These are phyloP conservation scores for Pseudohalonectria lignicola DNA, from an alignment of 2,329 filamentous ascomycete genomes.

Conservation along the genomic window DNA sequence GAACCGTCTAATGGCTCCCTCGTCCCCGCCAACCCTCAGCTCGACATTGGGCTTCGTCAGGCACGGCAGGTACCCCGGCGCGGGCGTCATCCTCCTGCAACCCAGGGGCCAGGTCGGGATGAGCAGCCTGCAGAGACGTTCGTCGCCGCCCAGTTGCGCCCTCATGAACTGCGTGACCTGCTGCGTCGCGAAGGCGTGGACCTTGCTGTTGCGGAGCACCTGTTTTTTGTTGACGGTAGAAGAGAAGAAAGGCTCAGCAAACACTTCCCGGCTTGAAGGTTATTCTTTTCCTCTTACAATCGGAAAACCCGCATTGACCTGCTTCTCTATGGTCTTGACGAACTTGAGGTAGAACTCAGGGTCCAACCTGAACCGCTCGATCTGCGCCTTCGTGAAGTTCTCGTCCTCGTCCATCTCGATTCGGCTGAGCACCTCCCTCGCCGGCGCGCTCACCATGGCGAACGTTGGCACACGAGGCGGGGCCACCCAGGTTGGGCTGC, in stretches of 20 bases:
- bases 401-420: constrained; percentile 29
- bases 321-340: constrained; percentile 32
- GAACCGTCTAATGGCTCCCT: constrained; percentile 34
- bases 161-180: constrained; percentile 36
- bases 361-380: constrained; percentile 33
- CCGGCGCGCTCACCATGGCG: constrained; percentile 24
- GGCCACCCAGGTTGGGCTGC: constrained; percentile 29
- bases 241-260: neutral
- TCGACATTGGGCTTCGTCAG: constrained; percentile 34
- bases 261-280: constrained; percentile 2
- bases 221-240: constrained; percentile 9
- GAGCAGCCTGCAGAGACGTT: constrained; percentile 35
- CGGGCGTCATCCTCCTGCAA: constrained; percentile 37
- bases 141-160: constrained; percentile 32
- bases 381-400: constrained; percentile 30
- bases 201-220: constrained; percentile 26
- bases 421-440: constrained; percentile 20
- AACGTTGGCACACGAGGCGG: constrained; percentile 23
- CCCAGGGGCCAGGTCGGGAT: constrained; percentile 39
- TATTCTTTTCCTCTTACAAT: constrained; percentile 27
- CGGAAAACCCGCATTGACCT: constrained; percentile 30
- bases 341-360: constrained; percentile 33
- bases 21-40: constrained; percentile 29
- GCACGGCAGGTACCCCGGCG: constrained; percentile 35
- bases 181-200: constrained; percentile 27